Evolutionary conservation across 2,329 filamentous ascomycete species (phyloP), one percentile per base, ranked within the genome.

Genomic region (Claviceps capensis): DNA sequence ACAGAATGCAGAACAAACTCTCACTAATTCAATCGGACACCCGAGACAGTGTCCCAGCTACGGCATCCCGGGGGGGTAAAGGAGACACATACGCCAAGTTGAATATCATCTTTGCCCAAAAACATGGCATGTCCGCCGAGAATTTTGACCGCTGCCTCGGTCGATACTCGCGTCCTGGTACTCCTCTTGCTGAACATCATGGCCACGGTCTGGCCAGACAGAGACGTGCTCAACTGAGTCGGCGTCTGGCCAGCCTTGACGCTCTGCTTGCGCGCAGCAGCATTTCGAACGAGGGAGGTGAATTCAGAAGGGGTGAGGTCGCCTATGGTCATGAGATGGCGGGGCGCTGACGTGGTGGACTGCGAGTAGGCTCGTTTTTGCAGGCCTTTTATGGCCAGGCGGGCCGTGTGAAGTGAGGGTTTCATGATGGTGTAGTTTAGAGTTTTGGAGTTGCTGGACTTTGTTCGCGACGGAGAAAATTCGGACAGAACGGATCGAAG

Each of bases 151-250:
- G 93, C 93, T 7, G 85, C 85, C 73, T 98, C 93, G 1, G 90
- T 96, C 1, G 89, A 95, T 36, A 98, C 84, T 56, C 93, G 83
- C 13, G 93, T 98, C 54, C 93, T 81, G 13, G 93, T 98, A 61
- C 86, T 94, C 59, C 90, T 83, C 73, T 98, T 98, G 76, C 79
- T 94, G 75, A 98, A 98, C 76, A 94, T 88, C 82, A 98, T 85
- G 58, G 93, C 91, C 36, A 98, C 80, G 0, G 89, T 90, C 68
- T 88, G 82, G 50, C 88, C 86, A 1, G 78, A 69, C 56, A 98
- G 71, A 11, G 79, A 73, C 42, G 76, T 75, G 51, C 76, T 71
- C 51, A 94, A 71, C 44, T 74, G 71, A 49, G 72, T 66, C 3
- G 85, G 80, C 17, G 61, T 55, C 45, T 59, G 59, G 46, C 81